Conservation (phyloP, 345 rosid species). For the Moringa oleifera region DNA sequence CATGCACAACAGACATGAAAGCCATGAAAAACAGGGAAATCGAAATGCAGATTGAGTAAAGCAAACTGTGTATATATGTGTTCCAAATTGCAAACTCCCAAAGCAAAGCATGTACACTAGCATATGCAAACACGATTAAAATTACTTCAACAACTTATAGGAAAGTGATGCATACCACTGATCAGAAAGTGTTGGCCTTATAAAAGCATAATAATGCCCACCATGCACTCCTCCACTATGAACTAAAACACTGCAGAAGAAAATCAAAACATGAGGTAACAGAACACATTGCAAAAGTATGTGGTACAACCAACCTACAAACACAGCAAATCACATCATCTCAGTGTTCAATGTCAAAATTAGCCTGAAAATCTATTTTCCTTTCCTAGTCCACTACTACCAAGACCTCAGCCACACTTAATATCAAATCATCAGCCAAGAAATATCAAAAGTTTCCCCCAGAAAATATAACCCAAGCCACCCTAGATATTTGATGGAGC, state of each 20-base stretch:
- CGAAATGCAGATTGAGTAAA: not conserved
- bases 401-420: not conserved
- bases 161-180: conserved; percentile 55
- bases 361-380: not conserved
- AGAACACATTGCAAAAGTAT: not conserved
- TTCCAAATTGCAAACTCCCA: not conserved
- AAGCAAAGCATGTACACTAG: not conserved
- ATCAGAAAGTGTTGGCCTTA: conserved; percentile 87
- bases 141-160: too few relatives aligned
- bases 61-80: not conserved
- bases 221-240: conserved; percentile 99
- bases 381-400: not conserved
- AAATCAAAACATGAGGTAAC: conserved; percentile 9
- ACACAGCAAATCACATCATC: not conserved
- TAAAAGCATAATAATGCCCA: conserved; percentile 96
- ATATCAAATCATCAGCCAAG: not conserved
- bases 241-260: conserved; percentile 72
- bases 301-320: conserved; percentile 5
- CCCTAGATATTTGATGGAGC: not conserved
- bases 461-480: not conserved
- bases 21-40: not conserved
- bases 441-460: not conserved
- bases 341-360: too few relatives aligned
- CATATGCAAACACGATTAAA: not conserved
- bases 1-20: not conserved